Base-by-base conservation (phyloP, 2,329 filamentous ascomycete genomes). In the Pseudogymnoascus sp. region DNA sequence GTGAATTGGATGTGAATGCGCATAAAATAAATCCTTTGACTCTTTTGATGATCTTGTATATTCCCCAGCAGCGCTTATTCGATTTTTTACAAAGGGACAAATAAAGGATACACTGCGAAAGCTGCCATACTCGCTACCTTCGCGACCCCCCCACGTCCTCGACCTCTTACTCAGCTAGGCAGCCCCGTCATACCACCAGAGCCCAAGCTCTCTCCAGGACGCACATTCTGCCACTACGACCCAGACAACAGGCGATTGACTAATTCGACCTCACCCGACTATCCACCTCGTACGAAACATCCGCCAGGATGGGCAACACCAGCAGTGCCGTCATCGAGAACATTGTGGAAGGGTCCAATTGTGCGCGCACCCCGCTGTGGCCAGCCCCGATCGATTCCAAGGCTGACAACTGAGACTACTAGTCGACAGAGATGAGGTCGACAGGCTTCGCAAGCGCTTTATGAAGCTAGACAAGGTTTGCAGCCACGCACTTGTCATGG, bases 371-470 rank as follows among this genome's bases (percentile, higher is more conserved):
- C 45, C 45, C 45, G n/a, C 45, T 16, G 16, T 30, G 45, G 16
- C 12, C 63, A 52, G 62, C 52, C 49, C 60, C 7, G 5, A 11
- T 41, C 42, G 45, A 49, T 41, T 28, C 59, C 25, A 16, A 39
- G 38, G 60, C 64, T 63, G 49, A 60, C 45, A 55, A 36, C 36
- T 19, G 25, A 12, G 12, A 52, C 22, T 61, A 49, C 64, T 71
- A 97, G 93, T 99, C 81, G 91, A 99, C 80, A 88, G 90, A 75
- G 94, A 99, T 72, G 94, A 99, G 77, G 92, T 99, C 64, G 94
- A 97, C 75, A 86, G 94, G 72, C 82, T 99, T 74, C 85, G 92
- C 73, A 99, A 99, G 81, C 86, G 93, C 66, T 99, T 99, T 74
- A 97, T 97, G 93, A 99, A 99, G 79, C 82, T 99, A 64, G 94